These are phyloP conservation scores for Nyssa sinensis DNA, from an alignment of 148 eudicot genomes.

Conservation along the genomic window DNA sequence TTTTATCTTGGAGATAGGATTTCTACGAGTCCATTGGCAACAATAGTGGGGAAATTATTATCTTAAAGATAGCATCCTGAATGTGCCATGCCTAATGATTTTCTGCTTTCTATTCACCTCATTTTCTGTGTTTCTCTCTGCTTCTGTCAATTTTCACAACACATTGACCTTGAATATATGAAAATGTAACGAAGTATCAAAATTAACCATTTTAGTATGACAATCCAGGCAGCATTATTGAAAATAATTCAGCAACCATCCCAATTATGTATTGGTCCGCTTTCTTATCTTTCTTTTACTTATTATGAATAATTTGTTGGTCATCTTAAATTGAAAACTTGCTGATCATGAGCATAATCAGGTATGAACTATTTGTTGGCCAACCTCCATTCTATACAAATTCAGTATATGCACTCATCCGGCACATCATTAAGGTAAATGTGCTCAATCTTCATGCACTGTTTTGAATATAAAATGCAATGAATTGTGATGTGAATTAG, in stretches of 20 bases:
- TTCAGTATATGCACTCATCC: constrained; percentile 88
- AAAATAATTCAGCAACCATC: not conserved
- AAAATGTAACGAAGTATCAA: not conserved
- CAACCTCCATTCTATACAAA: constrained; percentile 99
- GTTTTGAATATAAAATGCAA: not conserved
- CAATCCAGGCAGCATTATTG: not conserved
- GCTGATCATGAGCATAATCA: constrained; percentile 36
- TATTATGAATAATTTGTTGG: not conserved
- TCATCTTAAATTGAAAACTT: not conserved
- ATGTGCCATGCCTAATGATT: too few species aligned
- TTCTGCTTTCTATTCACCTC: too few species aligned
- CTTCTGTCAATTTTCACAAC: too few species aligned
- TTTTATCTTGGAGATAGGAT: too few species aligned
- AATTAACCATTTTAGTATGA: not conserved
- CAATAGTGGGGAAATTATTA: too few species aligned
- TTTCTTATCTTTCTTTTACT: not conserved
- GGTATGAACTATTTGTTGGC: constrained; percentile 97
- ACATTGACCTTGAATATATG: too few species aligned
- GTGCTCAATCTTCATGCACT: not conserved
- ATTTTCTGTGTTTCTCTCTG: too few species aligned
- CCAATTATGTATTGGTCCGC: not conserved
- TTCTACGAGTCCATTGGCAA: too few species aligned
- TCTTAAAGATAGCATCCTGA: too few species aligned
- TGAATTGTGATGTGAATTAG: not conserved
- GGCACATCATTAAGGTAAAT: constrained; percentile 89